Percentiles rank a stretch among this genome's conserved stretches.
Evolutionary conservation across 305 asterid species (phyloP).

Genomic region (Nicotiana rustica): DNA sequence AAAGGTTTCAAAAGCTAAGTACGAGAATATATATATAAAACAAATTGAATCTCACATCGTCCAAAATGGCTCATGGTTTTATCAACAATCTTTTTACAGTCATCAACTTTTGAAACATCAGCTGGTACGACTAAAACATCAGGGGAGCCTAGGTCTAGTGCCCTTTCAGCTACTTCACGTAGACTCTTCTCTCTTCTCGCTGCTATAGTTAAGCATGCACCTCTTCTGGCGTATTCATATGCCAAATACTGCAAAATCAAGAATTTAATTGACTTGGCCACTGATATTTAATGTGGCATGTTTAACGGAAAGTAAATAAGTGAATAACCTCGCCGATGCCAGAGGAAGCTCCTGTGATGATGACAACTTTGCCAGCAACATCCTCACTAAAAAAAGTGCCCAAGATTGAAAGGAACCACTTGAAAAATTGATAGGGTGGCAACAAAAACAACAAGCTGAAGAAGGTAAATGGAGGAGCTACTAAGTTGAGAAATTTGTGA

Average conservation of each 20-base stretch:
- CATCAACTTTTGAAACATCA: slow-evolving; percentile 70
- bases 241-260: slow-evolving; percentile 48
- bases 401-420: slow-evolving; percentile 60
- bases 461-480: slow-evolving; percentile 76
- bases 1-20: neutral
- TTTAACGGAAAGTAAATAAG: neutral
- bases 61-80: slow-evolving; percentile 76
- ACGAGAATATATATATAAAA: neutral
- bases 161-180: slow-evolving; percentile 65
- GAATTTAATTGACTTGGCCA: neutral
- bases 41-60: slow-evolving; percentile 46
- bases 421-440: slow-evolving; percentile 71
- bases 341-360: slow-evolving; percentile 94
- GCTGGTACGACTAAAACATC: slow-evolving; percentile 63
- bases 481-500: slow-evolving; percentile 67
- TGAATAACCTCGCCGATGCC: slow-evolving; percentile 80
- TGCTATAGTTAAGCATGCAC: slow-evolving; percentile 79
- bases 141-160: slow-evolving; percentile 64
- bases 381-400: slow-evolving; percentile 64
- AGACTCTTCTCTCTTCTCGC: slow-evolving; percentile 74
- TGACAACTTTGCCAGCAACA: slow-evolving; percentile 70
- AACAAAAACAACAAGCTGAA: slow-evolving; percentile 62
- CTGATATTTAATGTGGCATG: neutral
- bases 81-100: slow-evolving; percentile 66
- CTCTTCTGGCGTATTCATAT: slow-evolving; percentile 78